These are phyloP conservation scores for Xerocomellus intermedius DNA, from an alignment of 768 basidiomycete species.

Conservation along the genomic window DNA sequence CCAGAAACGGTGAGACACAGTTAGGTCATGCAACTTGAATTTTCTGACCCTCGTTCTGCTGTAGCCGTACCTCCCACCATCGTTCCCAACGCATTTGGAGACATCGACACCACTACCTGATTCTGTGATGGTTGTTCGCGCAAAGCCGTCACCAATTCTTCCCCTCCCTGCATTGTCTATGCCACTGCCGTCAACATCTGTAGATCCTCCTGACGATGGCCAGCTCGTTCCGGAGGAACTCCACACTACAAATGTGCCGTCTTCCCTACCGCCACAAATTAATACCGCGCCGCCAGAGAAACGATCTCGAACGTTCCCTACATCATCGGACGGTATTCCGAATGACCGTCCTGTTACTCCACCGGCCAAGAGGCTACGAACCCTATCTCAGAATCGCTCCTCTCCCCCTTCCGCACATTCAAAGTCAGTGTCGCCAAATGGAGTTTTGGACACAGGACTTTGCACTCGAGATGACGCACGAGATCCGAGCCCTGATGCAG, in stretches of 20 bases:
- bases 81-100: constrained; percentile 50
- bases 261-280: constrained; percentile 16
- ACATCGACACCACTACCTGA: constrained; percentile 52
- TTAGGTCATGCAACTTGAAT: constrained; percentile 1
- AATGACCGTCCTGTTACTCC: constrained; percentile 16
- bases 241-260: constrained; percentile 9
- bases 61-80: constrained; percentile 53
- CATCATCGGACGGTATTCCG: constrained; percentile 27
- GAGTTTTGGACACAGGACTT: constrained; percentile 3
- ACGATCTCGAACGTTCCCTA: constrained; percentile 28
- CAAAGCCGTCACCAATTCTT: constrained; percentile 46
- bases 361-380: constrained; percentile 26
- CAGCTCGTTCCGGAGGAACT: constrained; percentile 4
- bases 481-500: not conserved
- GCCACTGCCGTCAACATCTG: constrained; percentile 24
- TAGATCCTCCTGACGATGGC: constrained; percentile 18
- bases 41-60: constrained; percentile 13
- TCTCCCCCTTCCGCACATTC: not conserved
- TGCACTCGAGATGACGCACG: constrained; percentile 1
- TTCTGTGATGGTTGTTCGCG: constrained; percentile 23
- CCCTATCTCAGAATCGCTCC: constrained; percentile 1
- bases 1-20: constrained; percentile 37
- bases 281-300: constrained; percentile 23
- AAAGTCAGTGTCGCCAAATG: constrained; percentile 7
- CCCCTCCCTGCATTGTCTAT: constrained; percentile 25